Percentiles rank a stretch among this genome's conserved stretches.
Conservation (phyloP, 106 monocot genomes). For the Dendrobium huoshanense region DNA sequence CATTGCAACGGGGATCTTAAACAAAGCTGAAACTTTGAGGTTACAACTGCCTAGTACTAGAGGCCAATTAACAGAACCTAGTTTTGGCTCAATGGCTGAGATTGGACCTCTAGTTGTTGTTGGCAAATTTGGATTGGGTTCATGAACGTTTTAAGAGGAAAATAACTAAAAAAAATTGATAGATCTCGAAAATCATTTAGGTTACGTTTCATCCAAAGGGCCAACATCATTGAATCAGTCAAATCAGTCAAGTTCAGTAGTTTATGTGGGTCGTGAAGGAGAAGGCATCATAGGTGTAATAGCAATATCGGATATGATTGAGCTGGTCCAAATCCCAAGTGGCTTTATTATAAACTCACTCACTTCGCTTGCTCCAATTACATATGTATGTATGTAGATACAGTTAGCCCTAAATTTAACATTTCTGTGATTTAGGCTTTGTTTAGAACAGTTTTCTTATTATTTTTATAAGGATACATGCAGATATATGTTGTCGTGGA, state of each 20-base stretch:
- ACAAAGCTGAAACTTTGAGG: constrained; percentile 52
- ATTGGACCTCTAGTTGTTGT: constrained; percentile 92
- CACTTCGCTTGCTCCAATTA: too few relatives aligned
- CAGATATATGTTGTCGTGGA: too few relatives aligned
- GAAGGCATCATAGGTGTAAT: constrained; percentile 96
- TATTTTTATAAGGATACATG: too few relatives aligned
- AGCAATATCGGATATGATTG: constrained; percentile 55
- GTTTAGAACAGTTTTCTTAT: too few relatives aligned
- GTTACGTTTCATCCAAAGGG: constrained; percentile 13
- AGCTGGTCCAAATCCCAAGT: too few relatives aligned
- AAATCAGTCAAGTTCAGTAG: constrained; percentile 64
- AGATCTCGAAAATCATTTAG: constrained; percentile 42
- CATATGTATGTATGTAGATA: too few relatives aligned
- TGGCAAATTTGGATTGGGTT: constrained; percentile 77
- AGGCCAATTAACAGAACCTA: constrained; percentile 90
- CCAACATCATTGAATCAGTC: constrained; percentile 10
- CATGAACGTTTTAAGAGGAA: constrained; percentile 62
- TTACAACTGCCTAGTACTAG: constrained; percentile 59
- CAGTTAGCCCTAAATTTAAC: too few relatives aligned
- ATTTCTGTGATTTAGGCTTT: too few relatives aligned
- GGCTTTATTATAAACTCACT: too few relatives aligned
- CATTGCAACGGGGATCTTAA: constrained; percentile 78
- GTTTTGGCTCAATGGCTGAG: constrained; percentile 87
- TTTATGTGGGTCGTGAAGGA: constrained; percentile 87
- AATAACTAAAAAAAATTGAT: constrained; percentile 22